These are phyloP conservation scores for Cladophialophora immunda DNA, from an alignment of 2,329 filamentous ascomycete species.

Conservation along the genomic window DNA sequence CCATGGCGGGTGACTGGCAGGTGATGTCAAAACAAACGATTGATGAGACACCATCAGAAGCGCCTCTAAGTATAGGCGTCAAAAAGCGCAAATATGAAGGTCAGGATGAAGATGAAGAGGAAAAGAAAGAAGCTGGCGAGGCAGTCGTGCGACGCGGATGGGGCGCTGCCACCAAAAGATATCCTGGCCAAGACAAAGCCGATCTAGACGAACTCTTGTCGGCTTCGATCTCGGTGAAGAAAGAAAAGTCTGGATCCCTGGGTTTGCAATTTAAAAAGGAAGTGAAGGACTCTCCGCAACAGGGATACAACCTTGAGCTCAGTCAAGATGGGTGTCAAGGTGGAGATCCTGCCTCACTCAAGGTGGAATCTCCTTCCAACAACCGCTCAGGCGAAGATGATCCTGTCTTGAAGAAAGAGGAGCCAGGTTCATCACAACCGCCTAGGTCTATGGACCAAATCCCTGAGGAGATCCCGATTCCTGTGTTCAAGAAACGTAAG, in stretches of 20 bases:
- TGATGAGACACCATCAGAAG: conserved; percentile 46
- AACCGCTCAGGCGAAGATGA: conserved; percentile 18
- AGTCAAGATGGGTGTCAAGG: conserved; percentile 20
- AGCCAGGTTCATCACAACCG: conserved; percentile 28
- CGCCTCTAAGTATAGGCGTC: conserved; percentile 53
- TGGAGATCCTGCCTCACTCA: conserved; percentile 1
- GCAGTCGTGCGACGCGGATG: conserved; percentile 51
- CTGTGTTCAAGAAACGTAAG: conserved; percentile 61
- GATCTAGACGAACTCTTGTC: conserved; percentile 54
- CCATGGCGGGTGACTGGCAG: conserved; percentile 89
- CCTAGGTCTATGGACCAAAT: conserved; percentile 19
- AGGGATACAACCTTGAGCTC: conserved; percentile 23
- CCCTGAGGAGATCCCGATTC: conserved; percentile 39
- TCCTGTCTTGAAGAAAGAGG: conserved; percentile 43
- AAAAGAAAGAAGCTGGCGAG: conserved; percentile 50
- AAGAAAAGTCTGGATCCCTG: conserved; percentile 40
- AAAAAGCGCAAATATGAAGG: conserved; percentile 56
- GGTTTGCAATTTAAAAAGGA: conserved; percentile 17
- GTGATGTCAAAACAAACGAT: conserved; percentile 63
- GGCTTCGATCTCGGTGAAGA: conserved; percentile 52
- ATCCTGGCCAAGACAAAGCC: conserved; percentile 50
- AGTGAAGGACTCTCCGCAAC: conserved; percentile 25
- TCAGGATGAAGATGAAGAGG: conserved; percentile 52
- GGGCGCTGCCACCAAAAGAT: conserved; percentile 53
- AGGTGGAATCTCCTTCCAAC: conserved; percentile 7